Evolutionary conservation across 306 rosid species (phyloP), one percentile per base, ranked within the genome.

Genomic region (Vicia faba): DNA sequence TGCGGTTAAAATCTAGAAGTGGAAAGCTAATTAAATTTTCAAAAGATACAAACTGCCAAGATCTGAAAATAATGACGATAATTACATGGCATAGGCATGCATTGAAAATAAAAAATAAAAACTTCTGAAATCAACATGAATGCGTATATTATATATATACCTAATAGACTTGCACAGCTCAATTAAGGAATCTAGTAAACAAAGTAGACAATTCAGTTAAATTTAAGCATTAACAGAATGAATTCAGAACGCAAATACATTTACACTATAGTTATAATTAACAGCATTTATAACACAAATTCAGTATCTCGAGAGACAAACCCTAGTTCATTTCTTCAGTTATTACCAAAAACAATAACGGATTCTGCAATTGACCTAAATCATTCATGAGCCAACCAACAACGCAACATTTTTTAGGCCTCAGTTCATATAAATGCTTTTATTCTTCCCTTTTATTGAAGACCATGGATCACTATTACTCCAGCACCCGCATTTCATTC

Each of bases 341-440:
- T 15, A 66, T 55, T 55, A 67, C 45, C n/a, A 40, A 46, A 7
- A 58, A 43, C 74, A 62, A 46, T 35, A 12, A 67, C 4, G 67
- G 39, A 11, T 48, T 56, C 66, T 62, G 45, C 64, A 56, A 33
- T n/a, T 35, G 15, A 49, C 62, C 35, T 12, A 71, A 26, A 48
- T 16, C 59, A 73, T 44, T 73, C 68, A 68, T 33, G 68, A 69
- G 44, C 38, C 31, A 68, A 62, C 79, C 31, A 68, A 62, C 79
- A 29, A 16, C 12, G 7, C 25, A 67, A 23, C 49, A 50, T 63
- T 23, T 48, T 46, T 9, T 6, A 53, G 40, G 70, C 56, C 43
- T 26, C 57, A 39, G 20, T 36, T 57, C 4, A 54, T 20, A 59
- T 15, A 3, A 19, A n/a, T 43, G 4, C 11, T 5, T 23, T 18